These are phyloP conservation scores for Kazachstania viticola DNA, from an alignment of 805 yeast genomes.

Conservation along the genomic window DNA sequence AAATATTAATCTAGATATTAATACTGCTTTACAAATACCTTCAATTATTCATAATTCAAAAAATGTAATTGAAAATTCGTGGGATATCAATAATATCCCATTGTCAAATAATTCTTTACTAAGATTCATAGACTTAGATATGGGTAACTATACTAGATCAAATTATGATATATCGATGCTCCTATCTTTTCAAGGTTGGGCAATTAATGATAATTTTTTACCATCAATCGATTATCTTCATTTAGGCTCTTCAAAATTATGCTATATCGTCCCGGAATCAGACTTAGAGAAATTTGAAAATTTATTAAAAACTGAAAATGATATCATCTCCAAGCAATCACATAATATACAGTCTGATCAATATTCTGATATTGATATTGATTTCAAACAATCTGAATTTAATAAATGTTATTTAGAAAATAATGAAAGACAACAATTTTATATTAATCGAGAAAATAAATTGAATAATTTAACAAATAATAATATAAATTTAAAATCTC, in stretches of 20 bases:
- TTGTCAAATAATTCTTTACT: slow-evolving; percentile 38
- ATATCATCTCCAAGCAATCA: slow-evolving; percentile 16
- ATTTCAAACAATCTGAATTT: slow-evolving; percentile 33
- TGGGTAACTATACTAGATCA: slow-evolving; percentile 33
- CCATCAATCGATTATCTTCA: slow-evolving; percentile 43
- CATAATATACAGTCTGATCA: slow-evolving; percentile 4
- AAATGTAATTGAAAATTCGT: slow-evolving; percentile 27
- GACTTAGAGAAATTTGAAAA: slow-evolving; percentile 42
- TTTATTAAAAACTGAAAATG: background rate
- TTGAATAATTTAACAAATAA: too few relatives aligned
- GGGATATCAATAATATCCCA: slow-evolving; percentile 51
- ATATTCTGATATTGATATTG: background rate
- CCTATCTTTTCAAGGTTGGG: slow-evolving; percentile 46
- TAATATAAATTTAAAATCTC: background rate
- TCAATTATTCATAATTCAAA: slow-evolving; percentile 24
- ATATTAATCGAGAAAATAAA: too few relatives aligned
- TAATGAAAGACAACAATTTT: slow-evolving; percentile 3
- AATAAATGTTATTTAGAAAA: slow-evolving; percentile 37
- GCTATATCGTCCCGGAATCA: slow-evolving; percentile 55
- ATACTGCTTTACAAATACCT: slow-evolving; percentile 25
- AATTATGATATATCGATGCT: slow-evolving; percentile 41
- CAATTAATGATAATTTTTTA: slow-evolving; percentile 47
- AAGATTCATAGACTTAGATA: slow-evolving; percentile 33
- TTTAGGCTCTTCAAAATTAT: slow-evolving; percentile 41
- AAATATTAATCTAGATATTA: slow-evolving; percentile 25